A percentile compares a stretch with the other conserved stretches of the same genome.
Evolutionary conservation across 2,329 filamentous ascomycete species (phyloP).

Genomic region (Hypoxylon sp.): DNA sequence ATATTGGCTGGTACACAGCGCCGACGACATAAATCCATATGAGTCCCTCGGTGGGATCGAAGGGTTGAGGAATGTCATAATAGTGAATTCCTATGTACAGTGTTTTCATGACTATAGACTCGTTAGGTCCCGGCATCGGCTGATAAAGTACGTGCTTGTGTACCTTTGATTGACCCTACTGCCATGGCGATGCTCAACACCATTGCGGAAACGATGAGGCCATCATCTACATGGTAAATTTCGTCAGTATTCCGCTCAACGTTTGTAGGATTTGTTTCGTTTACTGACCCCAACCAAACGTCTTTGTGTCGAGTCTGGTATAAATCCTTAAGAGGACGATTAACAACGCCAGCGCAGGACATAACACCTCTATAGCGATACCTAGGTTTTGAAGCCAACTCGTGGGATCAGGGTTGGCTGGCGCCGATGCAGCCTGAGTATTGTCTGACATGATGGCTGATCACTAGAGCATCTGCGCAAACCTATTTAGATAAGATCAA

Average conservation of each 20-base stretch:
- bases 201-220: conserved; percentile 49
- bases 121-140: background rate
- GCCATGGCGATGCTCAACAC: conserved; percentile 39
- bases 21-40: conserved; percentile 58
- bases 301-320: conserved; percentile 51
- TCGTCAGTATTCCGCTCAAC: conserved; percentile 5
- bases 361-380: conserved; percentile 54
- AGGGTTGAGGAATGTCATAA: conserved; percentile 38
- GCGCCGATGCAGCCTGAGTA: conserved; percentile 11
- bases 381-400: conserved; percentile 45
- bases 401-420: conserved; percentile 38
- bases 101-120: conserved; percentile 35
- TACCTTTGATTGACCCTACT: conserved; percentile 41
- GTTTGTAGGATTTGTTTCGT: conserved; percentile 12
- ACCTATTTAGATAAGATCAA: conserved; percentile 33
- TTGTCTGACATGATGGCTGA: conserved; percentile 37
- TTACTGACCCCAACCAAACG: conserved; percentile 51
- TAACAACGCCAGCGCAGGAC: conserved; percentile 52
- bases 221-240: conserved; percentile 46
- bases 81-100: conserved; percentile 43
- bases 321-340: conserved; percentile 51
- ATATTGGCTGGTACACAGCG: conserved; percentile 61
- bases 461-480: conserved; percentile 29
- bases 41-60: conserved; percentile 43
- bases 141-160: background rate